These are phyloP conservation scores for Vitis hybrid DNA, from an alignment of 177 flowering plant species.

Conservation along the genomic window DNA sequence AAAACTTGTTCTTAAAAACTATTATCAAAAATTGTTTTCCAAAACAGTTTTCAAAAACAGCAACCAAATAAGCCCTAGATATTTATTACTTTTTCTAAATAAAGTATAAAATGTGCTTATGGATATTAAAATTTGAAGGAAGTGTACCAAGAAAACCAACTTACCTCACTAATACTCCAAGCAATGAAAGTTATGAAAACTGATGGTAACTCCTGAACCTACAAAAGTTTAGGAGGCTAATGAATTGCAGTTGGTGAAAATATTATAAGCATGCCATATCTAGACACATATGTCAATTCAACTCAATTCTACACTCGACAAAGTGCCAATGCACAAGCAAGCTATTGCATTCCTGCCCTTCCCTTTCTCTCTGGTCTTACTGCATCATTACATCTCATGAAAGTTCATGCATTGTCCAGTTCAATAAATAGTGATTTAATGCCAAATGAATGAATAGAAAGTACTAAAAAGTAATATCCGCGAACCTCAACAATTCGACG, in stretches of 20 bases:
- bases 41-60: too few species aligned
- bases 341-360: background rate
- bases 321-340: background rate
- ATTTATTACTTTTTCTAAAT: background rate
- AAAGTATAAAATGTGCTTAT: background rate
- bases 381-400: background rate
- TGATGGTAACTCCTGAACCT: constrained; percentile 77
- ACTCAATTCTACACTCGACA: background rate
- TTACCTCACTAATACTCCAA: constrained; percentile 81
- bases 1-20: too few species aligned
- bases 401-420: background rate
- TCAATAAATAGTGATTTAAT: background rate
- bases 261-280: background rate
- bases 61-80: too few species aligned
- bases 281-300: background rate
- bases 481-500: constrained; percentile 58
- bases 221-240: constrained; percentile 4
- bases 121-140: background rate
- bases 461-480: background rate
- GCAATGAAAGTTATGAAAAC: constrained; percentile 75
- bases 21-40: too few species aligned
- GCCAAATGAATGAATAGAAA: background rate
- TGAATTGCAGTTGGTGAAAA: background rate
- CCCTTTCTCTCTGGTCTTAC: background rate
- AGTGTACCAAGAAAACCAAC: constrained; percentile 5